Evolutionary conservation across 352 stramenopile genomes (phyloP).

Genomic region (Phytophthora sojae): DNA sequence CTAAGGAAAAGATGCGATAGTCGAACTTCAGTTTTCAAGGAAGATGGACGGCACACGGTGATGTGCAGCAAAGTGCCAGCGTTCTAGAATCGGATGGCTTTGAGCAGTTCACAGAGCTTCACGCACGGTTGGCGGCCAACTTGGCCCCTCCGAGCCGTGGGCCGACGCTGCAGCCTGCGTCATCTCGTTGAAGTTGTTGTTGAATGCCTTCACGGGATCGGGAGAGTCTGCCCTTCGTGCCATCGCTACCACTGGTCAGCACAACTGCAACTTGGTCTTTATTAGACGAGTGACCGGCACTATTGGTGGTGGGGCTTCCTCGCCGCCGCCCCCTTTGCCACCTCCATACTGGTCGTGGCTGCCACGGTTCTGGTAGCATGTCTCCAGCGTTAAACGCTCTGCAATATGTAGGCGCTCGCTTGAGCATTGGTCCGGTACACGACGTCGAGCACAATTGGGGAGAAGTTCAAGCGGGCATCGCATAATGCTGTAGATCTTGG

Average conservation of each 20-base stretch:
- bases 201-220: not conserved
- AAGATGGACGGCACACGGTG: constrained; percentile 6
- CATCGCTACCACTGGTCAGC: not conserved
- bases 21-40: constrained; percentile 16
- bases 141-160: too few species aligned
- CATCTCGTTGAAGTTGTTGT: constrained; percentile 5
- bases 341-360: not conserved
- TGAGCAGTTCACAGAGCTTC: not conserved
- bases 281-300: not conserved
- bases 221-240: not conserved
- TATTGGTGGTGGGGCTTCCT: too few species aligned
- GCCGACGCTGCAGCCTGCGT: not conserved
- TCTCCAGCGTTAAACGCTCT: not conserved
- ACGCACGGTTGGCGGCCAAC: too few species aligned
- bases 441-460: not conserved
- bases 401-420: too few species aligned
- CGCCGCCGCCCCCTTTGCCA: not conserved
- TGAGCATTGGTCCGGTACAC: too few species aligned
- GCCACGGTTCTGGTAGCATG: not conserved
- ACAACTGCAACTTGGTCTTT: not conserved
- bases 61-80: constrained; percentile 1
- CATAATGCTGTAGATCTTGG: constrained; percentile 3
- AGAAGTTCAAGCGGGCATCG: not conserved
- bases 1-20: not conserved
- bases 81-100: not conserved